A percentile compares a stretch with the other conserved stretches of the same genome.
phyloP scores from a whole-genome alignment of 495 filamentous ascomycete genomes.

The Aspergillus ellipticus region DNA sequence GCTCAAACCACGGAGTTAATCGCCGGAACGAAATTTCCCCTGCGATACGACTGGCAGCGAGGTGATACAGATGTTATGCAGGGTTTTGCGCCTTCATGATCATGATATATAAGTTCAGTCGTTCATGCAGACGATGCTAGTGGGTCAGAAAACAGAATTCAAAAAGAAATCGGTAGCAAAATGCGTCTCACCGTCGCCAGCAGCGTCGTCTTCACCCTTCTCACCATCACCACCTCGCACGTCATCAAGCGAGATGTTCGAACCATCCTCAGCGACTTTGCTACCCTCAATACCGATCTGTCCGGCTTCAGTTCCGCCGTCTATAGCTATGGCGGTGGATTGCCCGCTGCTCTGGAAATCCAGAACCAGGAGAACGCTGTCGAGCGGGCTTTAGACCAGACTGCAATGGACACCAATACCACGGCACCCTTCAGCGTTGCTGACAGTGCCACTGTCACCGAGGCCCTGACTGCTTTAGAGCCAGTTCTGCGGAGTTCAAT shows the following conservation, averaged over 20 bases:
- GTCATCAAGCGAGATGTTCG: slow-evolving; percentile 1
- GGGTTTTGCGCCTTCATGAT: too few species aligned
- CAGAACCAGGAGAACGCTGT: slow-evolving; percentile 3
- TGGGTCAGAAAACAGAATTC: not conserved
- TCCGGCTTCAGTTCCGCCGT: slow-evolving; percentile 1
- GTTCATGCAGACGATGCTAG: not conserved
- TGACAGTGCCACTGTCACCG: slow-evolving; percentile 5
- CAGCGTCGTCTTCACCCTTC: not conserved
- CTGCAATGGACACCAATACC: not conserved
- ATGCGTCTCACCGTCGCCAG: slow-evolving; percentile 1
- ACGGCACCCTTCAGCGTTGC: not conserved
- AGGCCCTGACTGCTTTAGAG: not conserved
- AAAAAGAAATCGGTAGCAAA: not conserved
- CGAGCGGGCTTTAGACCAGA: not conserved
- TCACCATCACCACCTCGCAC: not conserved
- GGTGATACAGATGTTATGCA: too few species aligned
- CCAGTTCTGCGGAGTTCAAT: slow-evolving; percentile 1
- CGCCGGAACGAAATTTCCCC: too few species aligned
- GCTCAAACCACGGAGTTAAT: too few species aligned
- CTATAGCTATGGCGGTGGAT: not conserved
- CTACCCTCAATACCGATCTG: slow-evolving; percentile 1
- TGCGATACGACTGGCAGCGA: too few species aligned
- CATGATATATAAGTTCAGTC: not conserved
- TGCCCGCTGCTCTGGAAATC: slow-evolving; percentile 3
- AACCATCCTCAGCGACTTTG: slow-evolving; percentile 4